These are phyloP conservation scores for Leishmania amazonensis DNA, from an alignment of 208 protist species.

Conservation along the genomic window DNA sequence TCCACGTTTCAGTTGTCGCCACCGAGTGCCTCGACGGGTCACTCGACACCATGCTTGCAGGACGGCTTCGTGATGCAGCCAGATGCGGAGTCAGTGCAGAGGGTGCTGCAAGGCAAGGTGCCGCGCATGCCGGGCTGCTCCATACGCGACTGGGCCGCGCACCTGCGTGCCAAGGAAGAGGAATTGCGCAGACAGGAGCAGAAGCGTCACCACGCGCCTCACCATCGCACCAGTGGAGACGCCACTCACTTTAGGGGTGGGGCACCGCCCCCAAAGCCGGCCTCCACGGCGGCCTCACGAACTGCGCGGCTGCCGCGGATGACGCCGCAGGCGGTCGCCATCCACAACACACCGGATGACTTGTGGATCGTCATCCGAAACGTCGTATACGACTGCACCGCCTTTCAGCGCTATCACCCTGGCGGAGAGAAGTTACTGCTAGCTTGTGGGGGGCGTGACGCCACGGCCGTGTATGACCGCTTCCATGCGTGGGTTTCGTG, in stretches of 20 bases:
- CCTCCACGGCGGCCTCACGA: not conserved
- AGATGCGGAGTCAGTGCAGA: constrained; percentile 27
- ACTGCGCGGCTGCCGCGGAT: constrained; percentile 31
- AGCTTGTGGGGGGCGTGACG: constrained; percentile 66
- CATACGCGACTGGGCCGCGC: constrained; percentile 53
- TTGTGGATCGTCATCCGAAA: constrained; percentile 77
- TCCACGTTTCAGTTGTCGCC: not conserved
- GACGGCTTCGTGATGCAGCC: constrained; percentile 27
- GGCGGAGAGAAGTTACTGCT: constrained; percentile 62
- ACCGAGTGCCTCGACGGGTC: not conserved
- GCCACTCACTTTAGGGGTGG: not conserved
- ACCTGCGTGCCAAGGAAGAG: constrained; percentile 17
- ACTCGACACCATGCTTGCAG: not conserved
- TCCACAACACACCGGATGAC: constrained; percentile 62
- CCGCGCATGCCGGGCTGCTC: constrained; percentile 37
- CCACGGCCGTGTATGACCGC: constrained; percentile 63
- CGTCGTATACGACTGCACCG: constrained; percentile 81
- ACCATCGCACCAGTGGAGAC: not conserved
- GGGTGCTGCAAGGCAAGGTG: constrained; percentile 20
- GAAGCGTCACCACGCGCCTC: not conserved
- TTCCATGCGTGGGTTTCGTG: constrained; percentile 76
- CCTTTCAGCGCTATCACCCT: constrained; percentile 75
- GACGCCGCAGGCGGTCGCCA: constrained; percentile 47
- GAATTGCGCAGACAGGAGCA: constrained; percentile 17
- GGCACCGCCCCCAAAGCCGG: not conserved